Evolutionary conservation across 139 green algal species (phyloP).

Genomic region (Zygnema circumcarinatum): DNA sequence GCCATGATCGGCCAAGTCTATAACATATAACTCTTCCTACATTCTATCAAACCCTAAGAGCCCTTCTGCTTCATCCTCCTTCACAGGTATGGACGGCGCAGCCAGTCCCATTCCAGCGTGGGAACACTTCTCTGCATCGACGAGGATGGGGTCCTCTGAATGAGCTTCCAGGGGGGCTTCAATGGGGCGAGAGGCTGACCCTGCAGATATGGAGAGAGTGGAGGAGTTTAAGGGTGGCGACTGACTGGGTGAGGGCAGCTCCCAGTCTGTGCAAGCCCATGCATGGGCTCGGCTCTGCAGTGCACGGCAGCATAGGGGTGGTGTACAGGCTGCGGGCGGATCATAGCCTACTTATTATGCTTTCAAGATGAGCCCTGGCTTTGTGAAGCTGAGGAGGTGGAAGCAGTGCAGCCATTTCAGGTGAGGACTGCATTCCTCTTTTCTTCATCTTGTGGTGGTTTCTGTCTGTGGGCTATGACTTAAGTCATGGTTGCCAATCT

Average conservation of each 20-base stretch:
- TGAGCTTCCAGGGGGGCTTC: constrained; percentile 15
- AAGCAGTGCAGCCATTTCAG: constrained; percentile 24
- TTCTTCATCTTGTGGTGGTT: too few species aligned
- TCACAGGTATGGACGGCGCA: constrained; percentile 29
- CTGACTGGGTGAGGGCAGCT: constrained; percentile 25
- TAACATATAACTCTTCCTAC: too few species aligned
- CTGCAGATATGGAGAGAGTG: constrained; percentile 36
- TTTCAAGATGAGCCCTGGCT: constrained; percentile 29
- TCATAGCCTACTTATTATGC: constrained; percentile 31
- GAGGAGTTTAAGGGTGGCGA: constrained; percentile 34
- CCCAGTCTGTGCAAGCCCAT: constrained; percentile 8
- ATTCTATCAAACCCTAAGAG: too few species aligned
- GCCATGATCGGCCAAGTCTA: too few species aligned
- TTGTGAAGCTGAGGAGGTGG: constrained; percentile 38
- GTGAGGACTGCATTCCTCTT: too few species aligned
- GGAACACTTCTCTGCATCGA: constrained; percentile 30
- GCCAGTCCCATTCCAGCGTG: neutral
- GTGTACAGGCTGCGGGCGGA: constrained; percentile 28
- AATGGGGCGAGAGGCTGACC: constrained; percentile 18
- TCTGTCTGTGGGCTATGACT: too few species aligned
- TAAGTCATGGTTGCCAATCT: too few species aligned
- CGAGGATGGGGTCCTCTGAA: constrained; percentile 25
- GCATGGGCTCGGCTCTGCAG: constrained; percentile 27
- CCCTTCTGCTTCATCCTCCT: too few species aligned
- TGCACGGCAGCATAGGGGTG: constrained; percentile 30